Base-by-base conservation (phyloP, 2,329 filamentous ascomycete species). In the Cordyceps pruinosa region DNA sequence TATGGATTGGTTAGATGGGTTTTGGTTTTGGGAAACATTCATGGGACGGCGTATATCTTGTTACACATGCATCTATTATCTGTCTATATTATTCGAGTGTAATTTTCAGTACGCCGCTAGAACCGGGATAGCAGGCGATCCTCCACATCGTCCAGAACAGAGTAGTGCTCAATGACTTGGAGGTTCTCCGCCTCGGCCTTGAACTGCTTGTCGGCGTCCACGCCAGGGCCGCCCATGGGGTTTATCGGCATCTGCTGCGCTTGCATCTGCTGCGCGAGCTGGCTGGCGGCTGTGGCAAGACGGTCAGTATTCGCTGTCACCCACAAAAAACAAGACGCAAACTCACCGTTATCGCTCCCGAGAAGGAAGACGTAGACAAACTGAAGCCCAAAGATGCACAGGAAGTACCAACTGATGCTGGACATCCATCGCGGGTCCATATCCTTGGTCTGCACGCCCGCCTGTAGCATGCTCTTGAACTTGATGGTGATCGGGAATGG, bases 391-490 rank as follows among this genome's bases (percentile, higher is more conserved):
- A 99, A 97, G 62, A 99, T 86, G 68, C 95, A 97, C 63, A 99
- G 77, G 70, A 99, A 97, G 77, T 99, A 99, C 92, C 94, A 99
- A 59, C 91, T 96, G 72, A 99, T 86, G 73, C 91, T 96, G 1
- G 92, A 97, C 75, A 99, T 96, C 94, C 94, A 99, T 73, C 93
- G 84, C 12, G 96, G 94, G 69, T 99, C 95, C 76, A 99, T 86
- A 70, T 99, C 94, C 67, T 87, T 88, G 26, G 95, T 99, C 62
- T 91, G 91, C 45, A 99, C 93, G 66, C 94, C 94, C 42, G 93
- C 93, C 76, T 99, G 94, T 54, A 99, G 81, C 94, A 99, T 99
- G 64, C 90, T 94, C 81, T 99, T 99, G 82, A 99, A 99, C 72
- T 96, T 95, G 72, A 97, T 92, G 32, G 94, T 99, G 63, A 99